Evolutionary conservation across 2,329 filamentous ascomycete genomes (phyloP).

Genomic region (Fusarium denticulatum): DNA sequence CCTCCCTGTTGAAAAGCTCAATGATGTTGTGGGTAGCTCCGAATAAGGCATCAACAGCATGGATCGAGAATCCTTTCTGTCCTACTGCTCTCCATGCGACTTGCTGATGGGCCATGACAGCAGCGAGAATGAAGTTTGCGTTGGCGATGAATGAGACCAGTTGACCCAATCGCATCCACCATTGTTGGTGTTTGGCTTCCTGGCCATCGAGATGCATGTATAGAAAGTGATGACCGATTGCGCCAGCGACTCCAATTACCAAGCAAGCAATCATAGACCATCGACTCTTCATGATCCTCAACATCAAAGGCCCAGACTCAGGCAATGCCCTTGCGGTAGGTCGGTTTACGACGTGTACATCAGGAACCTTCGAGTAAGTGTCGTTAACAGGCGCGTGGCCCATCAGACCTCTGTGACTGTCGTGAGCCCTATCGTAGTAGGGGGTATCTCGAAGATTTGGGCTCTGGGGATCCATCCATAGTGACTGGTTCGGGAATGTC

Average conservation of each 20-base stretch:
- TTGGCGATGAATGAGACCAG: constrained; percentile 20
- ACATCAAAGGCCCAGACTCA: not conserved
- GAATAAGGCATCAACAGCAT: constrained; percentile 32
- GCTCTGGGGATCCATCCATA: constrained; percentile 25
- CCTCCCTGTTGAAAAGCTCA: constrained; percentile 32
- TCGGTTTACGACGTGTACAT: not conserved
- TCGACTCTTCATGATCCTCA: constrained; percentile 12
- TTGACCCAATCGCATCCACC: constrained; percentile 26
- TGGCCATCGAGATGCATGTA: constrained; percentile 7
- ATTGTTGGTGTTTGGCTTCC: constrained; percentile 22
- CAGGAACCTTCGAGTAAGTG: not conserved
- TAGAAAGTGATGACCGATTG: constrained; percentile 12
- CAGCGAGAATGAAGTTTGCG: constrained; percentile 20
- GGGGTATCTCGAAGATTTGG: constrained; percentile 14
- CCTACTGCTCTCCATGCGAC: constrained; percentile 23
- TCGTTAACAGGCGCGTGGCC: not conserved
- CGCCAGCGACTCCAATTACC: not conserved
- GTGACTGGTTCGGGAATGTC: not conserved
- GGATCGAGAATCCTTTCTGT: constrained; percentile 8
- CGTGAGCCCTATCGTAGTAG: constrained; percentile 5
- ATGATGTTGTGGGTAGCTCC: constrained; percentile 19
- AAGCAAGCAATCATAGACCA: constrained; percentile 30
- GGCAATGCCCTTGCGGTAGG: not conserved
- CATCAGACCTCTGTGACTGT: constrained; percentile 6
- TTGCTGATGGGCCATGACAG: constrained; percentile 25